Evolutionary conservation across 768 basidiomycete species (phyloP), one percentile per base, ranked within the genome.

Genomic region (Kwoniella newhampshirensis): DNA sequence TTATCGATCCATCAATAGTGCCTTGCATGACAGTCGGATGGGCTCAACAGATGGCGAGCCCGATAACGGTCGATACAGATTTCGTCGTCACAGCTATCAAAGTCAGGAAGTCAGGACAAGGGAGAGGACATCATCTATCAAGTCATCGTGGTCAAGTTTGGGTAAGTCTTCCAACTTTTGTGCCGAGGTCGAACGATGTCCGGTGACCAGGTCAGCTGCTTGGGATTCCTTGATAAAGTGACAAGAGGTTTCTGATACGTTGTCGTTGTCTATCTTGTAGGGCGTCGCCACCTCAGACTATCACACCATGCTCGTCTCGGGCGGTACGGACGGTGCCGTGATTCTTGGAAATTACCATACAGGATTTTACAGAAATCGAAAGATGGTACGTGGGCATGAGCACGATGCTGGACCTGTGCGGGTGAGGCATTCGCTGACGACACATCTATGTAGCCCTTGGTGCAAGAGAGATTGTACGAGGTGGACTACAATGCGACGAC

Each of bases 231-330:
- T n/a, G n/a, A n/a, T n/a, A n/a, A n/a, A n/a, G n/a, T n/a, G n/a
- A n/a, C n/a, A n/a, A n/a, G n/a, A n/a, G n/a, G n/a, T n/a, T n/a
- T n/a, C n/a, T 27, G 28, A 43, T 20, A 2, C 15, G 8, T 43
- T 36, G 60, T 4, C 12, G 1, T 35, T 18, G 15, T 1, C 17
- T 43, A 3, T 1, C n/a, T n/a, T n/a, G n/a, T 66, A 93, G 92
- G 83, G 81, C 53, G 74, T 92, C 25, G 79, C 81, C 53, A 80
- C 85, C 1, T 94, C 92, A 0, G 88, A 94, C 43, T 87, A 86
- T 67, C 94, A 97, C 66, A 86, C 91, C 4, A 89, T 91, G 71
- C 77, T 94, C 3, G 88, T 87, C 0, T 82, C 87, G 13, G 88
- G 86, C 5, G 85, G 87, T 5, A 84, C 89, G 0, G 94, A 98